Conservation (phyloP, 2,329 filamentous ascomycete species). For the Fusarium sp. region DNA sequence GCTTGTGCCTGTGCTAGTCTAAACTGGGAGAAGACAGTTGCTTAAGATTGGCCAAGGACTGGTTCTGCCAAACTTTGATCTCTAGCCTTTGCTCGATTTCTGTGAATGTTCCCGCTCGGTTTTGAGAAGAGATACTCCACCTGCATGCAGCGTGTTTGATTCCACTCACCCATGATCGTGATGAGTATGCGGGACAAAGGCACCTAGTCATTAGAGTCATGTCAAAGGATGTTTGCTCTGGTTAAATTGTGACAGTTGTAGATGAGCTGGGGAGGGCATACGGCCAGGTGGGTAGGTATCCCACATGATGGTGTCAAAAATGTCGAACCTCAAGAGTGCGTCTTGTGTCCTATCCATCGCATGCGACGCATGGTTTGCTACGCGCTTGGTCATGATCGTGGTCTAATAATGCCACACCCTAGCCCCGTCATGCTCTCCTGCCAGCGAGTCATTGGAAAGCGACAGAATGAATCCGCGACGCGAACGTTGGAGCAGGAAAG, state of each 20-base stretch:
- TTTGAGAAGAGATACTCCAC: slow-evolving; percentile 33
- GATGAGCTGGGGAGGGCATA: no score
- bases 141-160: slow-evolving; percentile 12
- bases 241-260: no score
- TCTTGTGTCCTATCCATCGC: no score
- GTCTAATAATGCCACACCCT: slow-evolving; percentile 18
- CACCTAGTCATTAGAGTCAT: neutral
- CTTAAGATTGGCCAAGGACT: slow-evolving; percentile 29
- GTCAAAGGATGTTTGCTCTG: no score
- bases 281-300: no score
- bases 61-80: slow-evolving; percentile 27
- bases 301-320: no score
- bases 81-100: slow-evolving; percentile 29
- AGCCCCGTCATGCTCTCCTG: neutral
- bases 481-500: neutral
- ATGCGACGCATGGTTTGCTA: neutral
- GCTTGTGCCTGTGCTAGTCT: slow-evolving; percentile 32
- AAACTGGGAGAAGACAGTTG: slow-evolving; percentile 14
- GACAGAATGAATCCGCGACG: slow-evolving; percentile 7
- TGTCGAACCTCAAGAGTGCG: no score
- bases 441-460: slow-evolving; percentile 4
- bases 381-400: slow-evolving; percentile 29
- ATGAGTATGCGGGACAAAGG: slow-evolving; percentile 28
- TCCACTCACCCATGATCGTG: slow-evolving; percentile 41
- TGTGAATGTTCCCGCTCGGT: slow-evolving; percentile 25